Conservation (phyloP, 139 green algal species). For the Volvox africanus region DNA sequence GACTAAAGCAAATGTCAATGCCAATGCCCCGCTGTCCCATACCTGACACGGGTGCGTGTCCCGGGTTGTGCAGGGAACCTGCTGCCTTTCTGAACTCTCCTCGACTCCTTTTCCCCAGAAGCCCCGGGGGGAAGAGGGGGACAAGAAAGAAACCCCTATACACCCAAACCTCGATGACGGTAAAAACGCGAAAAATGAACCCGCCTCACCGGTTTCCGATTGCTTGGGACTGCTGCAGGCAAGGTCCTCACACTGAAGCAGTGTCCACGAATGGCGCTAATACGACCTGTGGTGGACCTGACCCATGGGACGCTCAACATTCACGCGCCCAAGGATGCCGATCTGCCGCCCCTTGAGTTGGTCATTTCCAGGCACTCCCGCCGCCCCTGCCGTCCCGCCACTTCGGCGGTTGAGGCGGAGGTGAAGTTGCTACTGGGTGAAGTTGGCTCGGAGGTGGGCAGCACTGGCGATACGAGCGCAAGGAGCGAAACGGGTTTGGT, state of each 20-base stretch:
- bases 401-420: background rate
- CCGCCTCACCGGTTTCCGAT: too few species aligned
- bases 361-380: background rate
- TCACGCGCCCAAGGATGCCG: background rate
- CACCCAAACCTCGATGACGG: too few species aligned
- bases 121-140: too few species aligned
- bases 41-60: too few species aligned
- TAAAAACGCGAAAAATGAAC: too few species aligned
- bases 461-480: background rate
- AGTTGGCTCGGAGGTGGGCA: background rate
- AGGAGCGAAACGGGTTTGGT: background rate
- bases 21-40: too few species aligned
- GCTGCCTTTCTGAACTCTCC: too few species aligned
- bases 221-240: slow-evolving; percentile 44
- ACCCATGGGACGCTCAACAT: slow-evolving; percentile 34
- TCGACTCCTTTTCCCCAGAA: too few species aligned
- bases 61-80: too few species aligned
- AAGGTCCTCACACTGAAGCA: slow-evolving; percentile 73
- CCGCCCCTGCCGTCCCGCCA: background rate
- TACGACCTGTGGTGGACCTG: slow-evolving; percentile 74
- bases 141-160: too few species aligned
- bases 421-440: background rate
- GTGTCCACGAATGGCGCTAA: slow-evolving; percentile 64
- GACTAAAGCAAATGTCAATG: too few species aligned
- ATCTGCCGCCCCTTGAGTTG: slow-evolving; percentile 24